Evolutionary conservation across 495 filamentous ascomycete genomes (phyloP).

Genomic region (Haplographium delicatum): DNA sequence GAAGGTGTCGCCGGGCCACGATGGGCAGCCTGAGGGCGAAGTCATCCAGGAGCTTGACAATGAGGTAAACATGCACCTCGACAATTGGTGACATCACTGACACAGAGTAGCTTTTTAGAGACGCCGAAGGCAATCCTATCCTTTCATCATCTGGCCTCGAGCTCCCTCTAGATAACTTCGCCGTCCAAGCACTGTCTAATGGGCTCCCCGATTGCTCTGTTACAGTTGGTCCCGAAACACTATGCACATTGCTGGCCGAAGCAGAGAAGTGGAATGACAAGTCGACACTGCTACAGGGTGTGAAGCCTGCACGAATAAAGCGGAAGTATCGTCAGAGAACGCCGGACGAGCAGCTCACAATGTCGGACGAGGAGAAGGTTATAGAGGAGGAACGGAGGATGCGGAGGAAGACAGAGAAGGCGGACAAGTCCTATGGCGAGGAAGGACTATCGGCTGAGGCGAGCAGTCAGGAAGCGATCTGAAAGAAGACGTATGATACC

Average conservation of each 20-base stretch:
- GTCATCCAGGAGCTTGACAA: conserved; percentile 19
- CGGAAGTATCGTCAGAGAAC: conserved; percentile 18
- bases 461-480: conserved; percentile 17
- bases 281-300: conserved; percentile 8
- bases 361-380: conserved; percentile 20
- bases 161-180: conserved; percentile 19
- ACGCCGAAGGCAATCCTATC: conserved; percentile 18
- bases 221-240: conserved; percentile 13
- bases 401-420: conserved; percentile 12
- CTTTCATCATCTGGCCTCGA: conserved; percentile 16
- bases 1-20: conserved; percentile 9
- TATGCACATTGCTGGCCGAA: conserved; percentile 17
- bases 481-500: conserved; percentile 2
- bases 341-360: conserved; percentile 15
- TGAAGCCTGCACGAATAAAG: conserved; percentile 17
- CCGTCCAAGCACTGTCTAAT: conserved; percentile 15
- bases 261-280: conserved; percentile 17
- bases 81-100: conserved; percentile 14
- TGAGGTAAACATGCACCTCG: conserved; percentile 11
- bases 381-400: conserved; percentile 16
- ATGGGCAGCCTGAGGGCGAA: conserved; percentile 17
- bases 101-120: conserved; percentile 18
- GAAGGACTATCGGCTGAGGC: conserved; percentile 13
- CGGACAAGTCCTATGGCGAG: conserved; percentile 19
- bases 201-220: conserved; percentile 14